Evolutionary conservation across 345 rosid genomes (phyloP).

Genomic region (Syzygium oleosum): DNA sequence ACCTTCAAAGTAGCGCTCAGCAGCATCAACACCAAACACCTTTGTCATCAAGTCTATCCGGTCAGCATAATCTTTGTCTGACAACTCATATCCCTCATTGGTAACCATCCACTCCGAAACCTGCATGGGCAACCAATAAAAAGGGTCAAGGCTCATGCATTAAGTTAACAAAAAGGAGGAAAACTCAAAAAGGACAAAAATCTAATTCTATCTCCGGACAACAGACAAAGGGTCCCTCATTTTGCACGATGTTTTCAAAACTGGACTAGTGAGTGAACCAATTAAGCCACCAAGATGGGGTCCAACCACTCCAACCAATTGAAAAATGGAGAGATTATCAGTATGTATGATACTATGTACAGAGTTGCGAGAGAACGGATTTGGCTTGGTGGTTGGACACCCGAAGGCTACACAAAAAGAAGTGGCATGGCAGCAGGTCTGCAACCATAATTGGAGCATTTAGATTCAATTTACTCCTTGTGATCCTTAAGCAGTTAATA

Average conservation of each 20-base stretch:
- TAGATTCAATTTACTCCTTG: not conserved
- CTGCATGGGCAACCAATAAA: not conserved
- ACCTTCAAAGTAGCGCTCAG: conserved; percentile 82
- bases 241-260: not conserved
- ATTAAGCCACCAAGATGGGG: not conserved
- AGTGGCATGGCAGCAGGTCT: not conserved
- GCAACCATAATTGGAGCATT: not conserved
- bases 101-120: conserved; percentile 52
- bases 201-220: not conserved
- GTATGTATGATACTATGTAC: not conserved
- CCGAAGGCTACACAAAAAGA: not conserved
- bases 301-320: not conserved
- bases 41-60: conserved; percentile 77
- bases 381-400: not conserved
- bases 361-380: not conserved
- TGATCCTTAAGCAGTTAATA: not conserved
- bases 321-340: not conserved
- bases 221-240: not conserved
- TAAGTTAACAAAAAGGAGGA: not conserved
- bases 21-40: conserved; percentile 86
- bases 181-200: not conserved
- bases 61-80: conserved; percentile 57
- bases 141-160: not conserved
- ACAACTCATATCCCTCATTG: conserved; percentile 41
- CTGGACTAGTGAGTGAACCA: not conserved